phyloP scores from a whole-genome alignment of 2,329 filamentous ascomycete species.

The Xylariaceae sp. region DNA sequence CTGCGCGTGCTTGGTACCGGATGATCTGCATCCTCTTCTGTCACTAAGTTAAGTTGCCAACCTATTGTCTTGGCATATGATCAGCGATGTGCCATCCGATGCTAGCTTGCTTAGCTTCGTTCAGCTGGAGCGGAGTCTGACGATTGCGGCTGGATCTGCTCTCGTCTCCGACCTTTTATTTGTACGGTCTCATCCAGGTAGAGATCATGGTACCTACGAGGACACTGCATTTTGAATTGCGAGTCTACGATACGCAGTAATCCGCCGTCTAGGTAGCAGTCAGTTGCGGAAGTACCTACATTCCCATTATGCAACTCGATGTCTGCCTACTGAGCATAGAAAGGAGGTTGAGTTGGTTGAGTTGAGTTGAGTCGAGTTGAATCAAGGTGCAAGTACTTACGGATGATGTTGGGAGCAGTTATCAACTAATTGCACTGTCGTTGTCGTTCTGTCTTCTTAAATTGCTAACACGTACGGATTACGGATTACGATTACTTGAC shows the following conservation, averaged over 20 bases:
- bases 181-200: background rate
- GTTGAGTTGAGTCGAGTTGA: too few relatives aligned
- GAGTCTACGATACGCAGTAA: too few relatives aligned
- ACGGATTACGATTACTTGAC: too few relatives aligned
- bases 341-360: too few relatives aligned
- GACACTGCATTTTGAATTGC: too few relatives aligned
- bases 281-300: too few relatives aligned
- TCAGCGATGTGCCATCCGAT: conserved; percentile 25
- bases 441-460: background rate
- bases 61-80: conserved; percentile 29
- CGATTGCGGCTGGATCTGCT: conserved; percentile 24
- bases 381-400: too few relatives aligned
- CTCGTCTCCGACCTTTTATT: conserved; percentile 11
- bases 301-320: too few relatives aligned
- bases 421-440: background rate
- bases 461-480: background rate
- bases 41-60: conserved; percentile 11
- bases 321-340: too few relatives aligned
- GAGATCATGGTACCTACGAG: too few relatives aligned
- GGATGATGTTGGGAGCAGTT: background rate
- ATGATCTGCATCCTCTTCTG: conserved; percentile 17
- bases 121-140: conserved; percentile 23
- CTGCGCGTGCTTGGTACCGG: background rate
- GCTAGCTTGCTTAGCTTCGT: conserved; percentile 20
- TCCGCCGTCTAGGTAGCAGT: too few relatives aligned